These are phyloP conservation scores for Lolium perenne DNA, from an alignment of 176 grass and related monocot species.

Conservation along the genomic window DNA sequence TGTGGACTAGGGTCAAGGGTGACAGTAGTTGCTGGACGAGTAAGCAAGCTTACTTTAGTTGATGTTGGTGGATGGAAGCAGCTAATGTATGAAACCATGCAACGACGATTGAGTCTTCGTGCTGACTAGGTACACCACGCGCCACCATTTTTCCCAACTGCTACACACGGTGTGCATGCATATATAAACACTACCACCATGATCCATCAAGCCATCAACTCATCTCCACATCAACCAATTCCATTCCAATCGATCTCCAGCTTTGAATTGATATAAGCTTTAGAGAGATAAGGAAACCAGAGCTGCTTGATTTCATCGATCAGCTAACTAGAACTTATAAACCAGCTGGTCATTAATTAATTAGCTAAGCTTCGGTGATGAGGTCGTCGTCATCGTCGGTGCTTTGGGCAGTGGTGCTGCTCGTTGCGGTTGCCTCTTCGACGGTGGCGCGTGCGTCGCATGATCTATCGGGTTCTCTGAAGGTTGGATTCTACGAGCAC, in stretches of 20 bases:
- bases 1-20: background rate
- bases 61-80: background rate
- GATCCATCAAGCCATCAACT: background rate
- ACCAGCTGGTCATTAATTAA: no score
- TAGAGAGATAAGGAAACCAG: no score
- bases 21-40: background rate
- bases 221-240: background rate
- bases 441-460: conserved; percentile 24
- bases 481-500: conserved; percentile 63
- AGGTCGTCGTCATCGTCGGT: background rate
- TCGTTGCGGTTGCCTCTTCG: background rate
- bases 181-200: background rate
- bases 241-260: background rate
- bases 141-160: conserved; percentile 4
- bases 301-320: no score
- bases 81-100: background rate
- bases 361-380: background rate
- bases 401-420: conserved; percentile 14
- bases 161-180: background rate
- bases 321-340: no score
- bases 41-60: conserved; percentile 4
- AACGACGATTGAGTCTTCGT: background rate
- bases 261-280: no score
- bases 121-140: background rate
- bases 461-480: background rate